Evolutionary conservation across 805 yeast species (phyloP), one percentile per base, ranked within the genome.

Genomic region (Candida andamanensis): DNA sequence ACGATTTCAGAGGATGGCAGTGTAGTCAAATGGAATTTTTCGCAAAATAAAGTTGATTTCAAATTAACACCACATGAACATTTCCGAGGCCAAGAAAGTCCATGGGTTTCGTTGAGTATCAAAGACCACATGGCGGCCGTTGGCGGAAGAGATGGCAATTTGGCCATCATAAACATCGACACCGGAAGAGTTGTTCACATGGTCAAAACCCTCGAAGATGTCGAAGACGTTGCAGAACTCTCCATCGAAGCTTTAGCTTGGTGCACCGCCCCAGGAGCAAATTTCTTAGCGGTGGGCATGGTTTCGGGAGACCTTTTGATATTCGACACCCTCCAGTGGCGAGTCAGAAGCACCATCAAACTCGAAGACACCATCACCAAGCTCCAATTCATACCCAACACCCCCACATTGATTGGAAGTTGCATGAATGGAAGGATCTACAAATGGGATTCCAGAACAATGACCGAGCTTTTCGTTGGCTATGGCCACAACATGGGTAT

Each of bases 401-500:
- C 78, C 18, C 81, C 85, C 9, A 43, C 62, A 23, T 63, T 92
- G 35, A 59, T 82, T 23, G 92, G 81, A 1, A 69, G 86, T 4
- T 75, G 84, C 35, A 85, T 85, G 80, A 83, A 87, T 52, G 97
- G 97, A 36, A 75, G 74, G 45, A 74, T 92, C 21, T 80, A 80
- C 58, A 78, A 81, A 56, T 87, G 86, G 83, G 97, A 92, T 57
- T 79, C 83, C 5, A 79, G 96, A 62, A 80, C 87, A 3, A 95
- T 95, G 36, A 76, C 73, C 38, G 79, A 76, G 48, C 58, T 81
- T 37, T 83, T 81, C 62, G 80, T 72, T 20, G 92, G 94, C 42
- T 76, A 77, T 24, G 99, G 98, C 15, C 98, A 92, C 56, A 83
- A 82, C 58, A 84, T 85, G 83, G 97, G 97, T 41, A 79, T 92